Base-by-base conservation (phyloP, 768 basidiomycete genomes). In the Mrakia blollopis region DNA sequence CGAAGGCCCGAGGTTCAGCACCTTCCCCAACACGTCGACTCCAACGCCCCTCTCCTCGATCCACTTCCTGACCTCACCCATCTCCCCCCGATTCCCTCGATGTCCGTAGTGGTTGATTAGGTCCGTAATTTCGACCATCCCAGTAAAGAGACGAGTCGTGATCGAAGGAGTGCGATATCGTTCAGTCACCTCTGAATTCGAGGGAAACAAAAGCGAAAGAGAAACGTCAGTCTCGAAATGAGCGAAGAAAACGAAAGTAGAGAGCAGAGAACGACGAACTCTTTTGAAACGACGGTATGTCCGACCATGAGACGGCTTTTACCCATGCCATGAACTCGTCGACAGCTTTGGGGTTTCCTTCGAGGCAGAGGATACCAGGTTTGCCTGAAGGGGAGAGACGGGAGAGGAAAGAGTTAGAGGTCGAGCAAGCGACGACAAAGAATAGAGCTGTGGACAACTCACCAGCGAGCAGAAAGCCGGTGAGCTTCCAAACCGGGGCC, bases 221-320 rank as follows among this genome's bases (percentile, higher is more conserved):
- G 32, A 35, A 30, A 1, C 21, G 52, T 30, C n/a, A 37, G 41
- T 8, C 32, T 28, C 70, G 70, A 72, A 13, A 25, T 18, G 52
- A 3, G 25, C 25, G 23, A 3, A 47, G n/a, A 13, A 6, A 3
- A 18, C 30, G 41, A 44, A 47, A 44, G 50, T 14, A n/a, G 9
- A 32, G 25, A n/a, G 14, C 28, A 44, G 28, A 39, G 68, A 13
- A 18, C 35, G 25, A 60, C 65, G 50, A 25, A 79, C 70, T 65
- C 23, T 84, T 85, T 76, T 85, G 85, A 72, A 82, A 83, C 0
- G 83, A 81, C 0, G 85, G 85, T n/a, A 85, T 84, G 75, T 85
- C 85, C 25, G 80, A 78, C 85, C 84, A 84, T 18, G 81, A 82
- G 75, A 82, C 82, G n/a, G 80, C 78, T 78, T 85, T 85, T 79